A percentile compares a stretch with the other conserved stretches of the same genome.
phyloP scores from a whole-genome alignment of 1,284 basidiomycete genomes.

The Clitocybe nebularis region DNA sequence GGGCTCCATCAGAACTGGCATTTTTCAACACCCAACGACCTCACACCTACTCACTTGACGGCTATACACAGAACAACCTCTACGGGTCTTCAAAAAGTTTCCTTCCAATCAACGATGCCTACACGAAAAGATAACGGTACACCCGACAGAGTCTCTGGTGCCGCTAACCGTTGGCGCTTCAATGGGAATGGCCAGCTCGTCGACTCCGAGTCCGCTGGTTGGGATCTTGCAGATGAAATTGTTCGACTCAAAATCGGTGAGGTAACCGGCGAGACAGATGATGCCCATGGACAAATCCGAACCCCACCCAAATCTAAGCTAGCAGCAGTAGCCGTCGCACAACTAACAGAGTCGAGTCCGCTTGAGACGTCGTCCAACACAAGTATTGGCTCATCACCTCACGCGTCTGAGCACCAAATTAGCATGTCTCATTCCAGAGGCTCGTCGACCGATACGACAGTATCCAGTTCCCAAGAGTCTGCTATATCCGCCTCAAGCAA shows the following conservation, averaged over 20 bases:
- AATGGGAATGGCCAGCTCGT: constrained; percentile 60
- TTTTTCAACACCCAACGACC: constrained; percentile 30
- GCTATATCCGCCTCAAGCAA: constrained; percentile 46
- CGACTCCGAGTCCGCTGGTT: constrained; percentile 52
- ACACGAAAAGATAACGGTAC: constrained; percentile 36
- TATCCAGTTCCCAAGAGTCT: constrained; percentile 56
- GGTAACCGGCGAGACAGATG: constrained; percentile 44
- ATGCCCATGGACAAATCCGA: constrained; percentile 48
- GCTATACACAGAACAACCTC: constrained; percentile 26
- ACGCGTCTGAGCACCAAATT: constrained; percentile 57
- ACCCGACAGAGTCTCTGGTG: constrained; percentile 27
- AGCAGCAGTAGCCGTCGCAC: constrained; percentile 42
- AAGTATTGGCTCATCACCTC: constrained; percentile 70
- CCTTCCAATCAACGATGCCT: constrained; percentile 38
- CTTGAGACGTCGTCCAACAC: constrained; percentile 67
- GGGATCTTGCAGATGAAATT: constrained; percentile 71
- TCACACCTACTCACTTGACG: constrained; percentile 21
- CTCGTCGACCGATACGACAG: constrained; percentile 69
- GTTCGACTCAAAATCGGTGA: constrained; percentile 65
- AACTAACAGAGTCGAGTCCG: constrained; percentile 62
- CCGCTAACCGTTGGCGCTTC: constrained; percentile 55
- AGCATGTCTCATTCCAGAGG: constrained; percentile 69
- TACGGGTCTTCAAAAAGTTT: constrained; percentile 30
- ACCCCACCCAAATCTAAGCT: constrained; percentile 64
- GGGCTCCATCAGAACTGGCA: constrained; percentile 40